Evolutionary conservation across 495 filamentous ascomycete genomes (phyloP), one percentile per base, ranked within the genome.

Genomic region (Cairneyella variabilis): DNA sequence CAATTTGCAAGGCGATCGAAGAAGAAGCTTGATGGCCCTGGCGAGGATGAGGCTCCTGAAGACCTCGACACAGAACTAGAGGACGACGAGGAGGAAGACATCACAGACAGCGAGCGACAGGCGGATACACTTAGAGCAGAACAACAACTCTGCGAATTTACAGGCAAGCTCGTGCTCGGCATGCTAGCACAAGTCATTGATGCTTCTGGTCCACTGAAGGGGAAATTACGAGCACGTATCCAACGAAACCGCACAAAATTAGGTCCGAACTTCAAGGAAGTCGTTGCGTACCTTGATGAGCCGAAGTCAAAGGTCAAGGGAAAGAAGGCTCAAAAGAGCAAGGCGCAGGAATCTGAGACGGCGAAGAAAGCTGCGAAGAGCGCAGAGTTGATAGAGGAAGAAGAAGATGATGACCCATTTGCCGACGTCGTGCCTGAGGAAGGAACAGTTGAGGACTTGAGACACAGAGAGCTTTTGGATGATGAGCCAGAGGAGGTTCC

Each of bases 71-170:
- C 64, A 0, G 86, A 88, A 21, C 81, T 87, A 0, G 81, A 81
- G 26, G 79, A 80, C 12, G 76, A 82, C 7, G 77, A 77, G 5
- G 78, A 81, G 1, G 78, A 79, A 17, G 74, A 79, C 3, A 70
- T 79, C 0, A 67, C 68, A 9, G 76, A 76, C 7, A 70, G 67
- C 23, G 79, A 84, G 53, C 76, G 75, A 17, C 72, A 79, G 45
- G 76, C 76, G 11, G 76, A 77, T 20, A 77, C 82, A 46, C 71
- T 96, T 12, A 70, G 88, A 32, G 80, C 88, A 2, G 92, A 97
- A 64, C 82, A 91, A 60, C 78, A 83, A 16, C 75, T 97, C 0
- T 97, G 92, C 69, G 86, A 89, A 59, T 73, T 96, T 2, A 82
- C 91, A 4, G 85, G 86, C 34, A 91, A 90, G 59, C 76, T 93